Percentiles rank a stretch among this genome's conserved stretches.
These are phyloP conservation scores for Boletus mariae DNA, from an alignment of 1,284 basidiomycete species.

Conservation along the genomic window DNA sequence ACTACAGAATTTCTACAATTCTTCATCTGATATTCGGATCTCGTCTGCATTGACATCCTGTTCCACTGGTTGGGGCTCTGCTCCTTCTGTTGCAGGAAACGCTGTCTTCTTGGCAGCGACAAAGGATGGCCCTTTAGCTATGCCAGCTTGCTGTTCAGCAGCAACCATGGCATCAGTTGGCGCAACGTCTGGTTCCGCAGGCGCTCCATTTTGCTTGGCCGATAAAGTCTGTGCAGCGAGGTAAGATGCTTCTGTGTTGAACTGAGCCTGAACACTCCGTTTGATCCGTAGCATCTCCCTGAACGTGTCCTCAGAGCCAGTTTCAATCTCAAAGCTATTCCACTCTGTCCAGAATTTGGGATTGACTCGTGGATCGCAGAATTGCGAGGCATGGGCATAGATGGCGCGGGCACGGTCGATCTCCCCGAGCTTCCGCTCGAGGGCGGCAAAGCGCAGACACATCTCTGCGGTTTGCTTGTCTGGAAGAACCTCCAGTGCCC, in stretches of 20 bases:
- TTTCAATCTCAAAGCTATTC: conserved; percentile 97
- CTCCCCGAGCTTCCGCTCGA: conserved; percentile 98
- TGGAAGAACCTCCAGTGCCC: conserved; percentile 90
- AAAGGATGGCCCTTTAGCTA: conserved; percentile 53
- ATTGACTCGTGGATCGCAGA: conserved; percentile 92
- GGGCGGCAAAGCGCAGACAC: conserved; percentile 92
- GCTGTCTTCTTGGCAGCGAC: conserved; percentile 58
- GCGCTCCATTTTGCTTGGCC: conserved; percentile 52
- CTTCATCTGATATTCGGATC: conserved; percentile 81
- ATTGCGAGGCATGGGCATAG: conserved; percentile 96
- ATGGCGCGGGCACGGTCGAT: conserved; percentile 96
- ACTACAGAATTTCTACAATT: conserved; percentile 36
- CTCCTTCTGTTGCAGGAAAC: conserved; percentile 32
- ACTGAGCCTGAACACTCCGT: conserved; percentile 95
- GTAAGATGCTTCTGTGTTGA: conserved; percentile 94
- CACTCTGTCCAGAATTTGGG: conserved; percentile 95
- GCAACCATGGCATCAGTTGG: conserved; percentile 70
- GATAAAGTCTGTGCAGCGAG: conserved; percentile 82
- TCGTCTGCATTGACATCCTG: conserved; percentile 64
- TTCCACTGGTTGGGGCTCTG: conserved; percentile 26
- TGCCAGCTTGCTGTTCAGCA: conserved; percentile 51
- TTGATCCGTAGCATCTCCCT: conserved; percentile 98
- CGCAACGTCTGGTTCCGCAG: conserved; percentile 53
- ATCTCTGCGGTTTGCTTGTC: conserved; percentile 96
- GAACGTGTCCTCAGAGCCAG: conserved; percentile 98